A percentile compares a stretch with the other conserved stretches of the same genome.
Conservation (phyloP, 1,139 yeast genomes). For the Scheffersomyces parashehatae region DNA sequence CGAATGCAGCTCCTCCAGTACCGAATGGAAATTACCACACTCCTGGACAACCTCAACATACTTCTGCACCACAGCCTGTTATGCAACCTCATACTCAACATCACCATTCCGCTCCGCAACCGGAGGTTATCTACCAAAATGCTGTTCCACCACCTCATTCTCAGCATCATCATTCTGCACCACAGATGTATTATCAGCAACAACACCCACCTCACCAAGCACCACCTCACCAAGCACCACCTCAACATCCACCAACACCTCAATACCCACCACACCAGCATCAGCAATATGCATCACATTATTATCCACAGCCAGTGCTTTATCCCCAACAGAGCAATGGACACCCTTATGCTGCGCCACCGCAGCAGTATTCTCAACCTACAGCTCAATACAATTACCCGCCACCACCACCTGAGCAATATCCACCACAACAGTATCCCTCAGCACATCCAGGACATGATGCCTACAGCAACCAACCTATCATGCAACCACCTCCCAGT, state of each 20-base stretch:
- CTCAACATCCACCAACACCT: slow-evolving; percentile 7
- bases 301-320: slow-evolving; percentile 2
- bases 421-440: slow-evolving; percentile 1
- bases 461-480: too few relatives aligned
- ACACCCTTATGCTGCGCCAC: too few relatives aligned
- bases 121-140: not conserved
- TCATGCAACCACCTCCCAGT: too few relatives aligned
- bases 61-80: not conserved
- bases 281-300: slow-evolving; percentile 3
- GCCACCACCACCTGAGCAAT: slow-evolving; percentile 4
- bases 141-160: slow-evolving; percentile 11
- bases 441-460: too few relatives aligned
- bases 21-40: not conserved
- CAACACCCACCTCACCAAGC: slow-evolving; percentile 6
- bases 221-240: slow-evolving; percentile 5
- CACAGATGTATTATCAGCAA: slow-evolving; percentile 4
- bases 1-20: too few relatives aligned
- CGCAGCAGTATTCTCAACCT: not conserved
- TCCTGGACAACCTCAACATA: not conserved
- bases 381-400: slow-evolving; percentile 1
- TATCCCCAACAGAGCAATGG: too few relatives aligned
- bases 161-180: slow-evolving; percentile 11
- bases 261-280: slow-evolving; percentile 7
- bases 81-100: slow-evolving; percentile 4
- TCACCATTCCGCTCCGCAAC: slow-evolving; percentile 2